phyloP scores from a whole-genome alignment of 2,329 filamentous ascomycete species.

The Trichoderma endophyticum region DNA sequence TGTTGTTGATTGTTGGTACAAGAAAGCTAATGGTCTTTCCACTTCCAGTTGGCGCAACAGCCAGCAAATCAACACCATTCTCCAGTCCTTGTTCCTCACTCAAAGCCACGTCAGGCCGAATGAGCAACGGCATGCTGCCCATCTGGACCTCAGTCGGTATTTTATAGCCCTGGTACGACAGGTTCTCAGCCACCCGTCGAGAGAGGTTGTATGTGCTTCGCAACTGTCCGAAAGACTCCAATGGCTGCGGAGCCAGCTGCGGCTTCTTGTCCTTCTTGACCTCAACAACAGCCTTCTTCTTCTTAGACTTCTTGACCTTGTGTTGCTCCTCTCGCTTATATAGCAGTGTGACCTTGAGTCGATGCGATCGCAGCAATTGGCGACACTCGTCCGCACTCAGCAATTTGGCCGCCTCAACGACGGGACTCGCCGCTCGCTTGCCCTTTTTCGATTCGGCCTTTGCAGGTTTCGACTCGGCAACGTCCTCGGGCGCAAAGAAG shows the following conservation, averaged over 20 bases:
- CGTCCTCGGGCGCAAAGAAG: conserved; percentile 55
- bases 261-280: conserved; percentile 52
- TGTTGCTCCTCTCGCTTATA: conserved; percentile 45
- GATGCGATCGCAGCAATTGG: conserved; percentile 72
- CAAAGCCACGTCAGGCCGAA: conserved; percentile 55
- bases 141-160: conserved; percentile 93
- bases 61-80: conserved; percentile 67
- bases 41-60: conserved; percentile 90
- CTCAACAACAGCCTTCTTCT: conserved; percentile 47
- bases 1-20: conserved; percentile 77
- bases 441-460: conserved; percentile 23
- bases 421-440: conserved; percentile 30
- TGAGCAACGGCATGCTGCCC: conserved; percentile 74
- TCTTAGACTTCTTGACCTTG: conserved; percentile 54
- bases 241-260: conserved; percentile 72
- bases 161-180: conserved; percentile 78
- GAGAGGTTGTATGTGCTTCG: conserved; percentile 70
- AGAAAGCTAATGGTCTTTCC: conserved; percentile 94
- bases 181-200: conserved; percentile 69
- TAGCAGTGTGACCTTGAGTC: conserved; percentile 80
- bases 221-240: conserved; percentile 74
- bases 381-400: conserved; percentile 70
- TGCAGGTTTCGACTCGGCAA: conserved; percentile 32
- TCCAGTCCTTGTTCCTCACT: conserved; percentile 36
- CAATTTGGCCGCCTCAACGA: conserved; percentile 28